Evolutionary conservation across 164 flowering plant species (phyloP), one percentile per base, ranked within the genome.

Genomic region (Pachysandra terminalis): DNA sequence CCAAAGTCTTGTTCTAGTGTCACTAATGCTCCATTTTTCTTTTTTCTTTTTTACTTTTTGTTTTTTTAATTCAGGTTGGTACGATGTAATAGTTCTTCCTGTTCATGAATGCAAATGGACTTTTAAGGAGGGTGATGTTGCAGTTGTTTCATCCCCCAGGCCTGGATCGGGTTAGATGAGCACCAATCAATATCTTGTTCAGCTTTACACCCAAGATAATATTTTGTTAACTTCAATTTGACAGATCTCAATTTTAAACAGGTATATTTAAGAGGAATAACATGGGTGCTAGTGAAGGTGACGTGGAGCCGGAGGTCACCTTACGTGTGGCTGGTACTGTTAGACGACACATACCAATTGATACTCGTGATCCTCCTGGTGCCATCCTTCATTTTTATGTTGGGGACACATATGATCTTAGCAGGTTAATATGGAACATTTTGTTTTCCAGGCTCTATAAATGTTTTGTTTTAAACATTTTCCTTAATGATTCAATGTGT

Each of bases 61-160:
- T n/a, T n/a, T 0, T 63, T 7, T 7, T 54, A 61, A 16, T 69
- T 21, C 54, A 95, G 99, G 99, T 52, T 95, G 99, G 98, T 90
- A 84, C 75, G 99, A 95, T 81, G 97, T 83, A 57, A 73, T 87
- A 56, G 84, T 92, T 68, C 82, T 85, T 73, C 96, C 98, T 8
- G 71, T 53, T 19, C 80, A 77, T 76, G 96, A 89, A 25, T 83
- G 82, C 77, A 92, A 86, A 71, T 92, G 96, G 99, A 71, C 79
- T 16, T 92, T 95, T 65, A 95, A 95, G 79, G 99, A 95, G 79
- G 99, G 99, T 48, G 99, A 95, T 77, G 97, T 92, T 66, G 95
- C 97, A 12, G 81, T 95, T 80, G 91, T 95, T 69, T 95, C 99
- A 25, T 59, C 84, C 17, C 88, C 89, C 5, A 88, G 80, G 75